These are phyloP conservation scores for Penicillium paxilli DNA, from an alignment of 495 filamentous ascomycete genomes.

Conservation along the genomic window DNA sequence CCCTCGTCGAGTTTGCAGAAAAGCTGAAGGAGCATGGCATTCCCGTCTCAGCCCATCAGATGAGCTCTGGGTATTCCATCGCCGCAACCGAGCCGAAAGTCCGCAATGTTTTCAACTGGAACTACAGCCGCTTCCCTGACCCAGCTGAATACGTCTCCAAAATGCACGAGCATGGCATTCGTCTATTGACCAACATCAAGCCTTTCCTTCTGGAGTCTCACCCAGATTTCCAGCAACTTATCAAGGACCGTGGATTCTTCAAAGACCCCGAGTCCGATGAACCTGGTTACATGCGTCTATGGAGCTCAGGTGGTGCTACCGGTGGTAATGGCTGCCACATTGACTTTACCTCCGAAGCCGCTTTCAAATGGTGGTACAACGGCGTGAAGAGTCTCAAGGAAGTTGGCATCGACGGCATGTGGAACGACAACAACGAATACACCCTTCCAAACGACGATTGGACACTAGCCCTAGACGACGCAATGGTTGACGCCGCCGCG, in stretches of 20 bases:
- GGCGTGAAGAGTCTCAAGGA: conserved; percentile 60
- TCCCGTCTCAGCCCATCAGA: conserved; percentile 70
- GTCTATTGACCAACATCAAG: conserved; percentile 69
- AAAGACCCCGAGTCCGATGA: conserved; percentile 52
- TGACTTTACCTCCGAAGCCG: conserved; percentile 64
- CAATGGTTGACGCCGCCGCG: conserved; percentile 27
- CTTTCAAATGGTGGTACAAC: conserved; percentile 70
- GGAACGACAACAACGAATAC: conserved; percentile 80
- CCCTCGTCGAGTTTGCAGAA: conserved; percentile 57
- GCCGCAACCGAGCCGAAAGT: conserved; percentile 64
- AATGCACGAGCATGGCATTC: conserved; percentile 62
- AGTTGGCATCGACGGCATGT: conserved; percentile 66
- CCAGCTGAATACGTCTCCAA: conserved; percentile 59
- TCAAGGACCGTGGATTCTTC: conserved; percentile 57
- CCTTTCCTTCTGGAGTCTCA: conserved; percentile 66
- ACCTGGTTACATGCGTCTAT: conserved; percentile 59
- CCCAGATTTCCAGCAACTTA: conserved; percentile 59
- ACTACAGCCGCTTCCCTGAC: conserved; percentile 63
- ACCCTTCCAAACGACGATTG: conserved; percentile 64
- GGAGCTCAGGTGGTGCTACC: conserved; percentile 67
- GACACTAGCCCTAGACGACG: conserved; percentile 54
- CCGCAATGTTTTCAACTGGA: conserved; percentile 72
- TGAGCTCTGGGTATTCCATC: conserved; percentile 73
- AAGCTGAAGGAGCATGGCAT: conserved; percentile 63
- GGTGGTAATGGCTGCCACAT: conserved; percentile 68